A percentile compares a stretch with the other conserved stretches of the same genome.
Conservation (phyloP, 352 stramenopile species). For the Phytophthora tentaculata region DNA sequence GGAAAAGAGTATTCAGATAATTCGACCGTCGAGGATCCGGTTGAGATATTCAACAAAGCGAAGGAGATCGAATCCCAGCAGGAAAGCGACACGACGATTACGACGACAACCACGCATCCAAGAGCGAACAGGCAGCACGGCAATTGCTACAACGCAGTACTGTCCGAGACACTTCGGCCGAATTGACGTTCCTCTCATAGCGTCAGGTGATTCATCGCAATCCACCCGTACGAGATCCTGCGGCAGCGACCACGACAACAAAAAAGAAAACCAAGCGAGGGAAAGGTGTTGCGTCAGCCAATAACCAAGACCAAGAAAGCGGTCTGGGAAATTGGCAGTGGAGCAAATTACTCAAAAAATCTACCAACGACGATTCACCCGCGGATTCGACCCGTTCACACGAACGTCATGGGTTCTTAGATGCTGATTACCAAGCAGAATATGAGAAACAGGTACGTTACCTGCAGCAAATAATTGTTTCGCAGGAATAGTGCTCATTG, state of each 20-base stretch:
- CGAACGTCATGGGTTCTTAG: conserved; percentile 33
- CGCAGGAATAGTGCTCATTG: neutral
- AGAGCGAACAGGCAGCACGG: conserved; percentile 30
- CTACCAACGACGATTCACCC: too few species aligned
- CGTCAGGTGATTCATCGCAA: conserved; percentile 81
- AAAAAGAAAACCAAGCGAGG: conserved; percentile 42
- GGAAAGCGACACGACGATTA: conserved; percentile 48
- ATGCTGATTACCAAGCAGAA: conserved; percentile 47
- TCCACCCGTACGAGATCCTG: conserved; percentile 53
- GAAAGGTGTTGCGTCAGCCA: too few species aligned
- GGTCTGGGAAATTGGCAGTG: too few species aligned
- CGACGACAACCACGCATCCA: conserved; percentile 27
- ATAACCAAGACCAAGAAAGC: too few species aligned
- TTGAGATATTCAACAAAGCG: conserved; percentile 64
- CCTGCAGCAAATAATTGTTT: neutral
- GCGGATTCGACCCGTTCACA: conserved; percentile 20
- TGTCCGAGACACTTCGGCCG: conserved; percentile 64
- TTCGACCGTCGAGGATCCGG: conserved; percentile 34
- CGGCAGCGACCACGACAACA: conserved; percentile 12
- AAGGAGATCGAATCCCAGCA: conserved; percentile 38
- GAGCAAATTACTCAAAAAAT: conserved; percentile 60
- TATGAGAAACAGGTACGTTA: conserved; percentile 29
- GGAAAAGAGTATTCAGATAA: conserved; percentile 30
- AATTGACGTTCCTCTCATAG: conserved; percentile 80
- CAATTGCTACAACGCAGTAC: conserved; percentile 52